These are phyloP conservation scores for Beta macrorhiza DNA, from an alignment of 179 eudicot genomes.

Conservation along the genomic window DNA sequence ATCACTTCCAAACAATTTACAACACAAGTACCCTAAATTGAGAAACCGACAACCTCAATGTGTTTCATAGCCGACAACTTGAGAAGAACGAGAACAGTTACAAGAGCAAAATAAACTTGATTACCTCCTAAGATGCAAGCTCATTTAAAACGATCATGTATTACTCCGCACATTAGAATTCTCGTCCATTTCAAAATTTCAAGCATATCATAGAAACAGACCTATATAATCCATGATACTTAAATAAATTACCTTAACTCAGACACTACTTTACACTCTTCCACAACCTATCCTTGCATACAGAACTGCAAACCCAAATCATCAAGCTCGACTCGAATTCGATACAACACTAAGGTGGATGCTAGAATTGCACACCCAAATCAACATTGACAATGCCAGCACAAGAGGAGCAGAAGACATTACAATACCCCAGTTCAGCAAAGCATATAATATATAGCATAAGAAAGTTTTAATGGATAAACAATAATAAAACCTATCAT, in stretches of 20 bases:
- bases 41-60: not conserved
- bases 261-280: conserved; percentile 13
- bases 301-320: not conserved
- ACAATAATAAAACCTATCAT: conserved; percentile 19
- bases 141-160: too few species aligned
- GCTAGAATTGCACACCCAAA: conserved; percentile 8
- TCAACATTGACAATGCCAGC: conserved; percentile 13
- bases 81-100: not conserved
- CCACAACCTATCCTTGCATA: conserved; percentile 22
- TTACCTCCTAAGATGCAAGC: too few species aligned
- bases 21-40: not conserved
- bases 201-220: not conserved
- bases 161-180: not conserved
- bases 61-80: conserved; percentile 2
- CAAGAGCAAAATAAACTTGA: not conserved
- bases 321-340: too few species aligned
- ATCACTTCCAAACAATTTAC: not conserved
- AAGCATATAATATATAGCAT: not conserved
- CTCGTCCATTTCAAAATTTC: not conserved
- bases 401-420: conserved; percentile 4
- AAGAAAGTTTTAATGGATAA: not conserved
- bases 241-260: not conserved
- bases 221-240: not conserved
- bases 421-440: not conserved
- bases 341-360: not conserved